phyloP scores from a whole-genome alignment of 164 flowering plant species.

The Brasenia schreberi region DNA sequence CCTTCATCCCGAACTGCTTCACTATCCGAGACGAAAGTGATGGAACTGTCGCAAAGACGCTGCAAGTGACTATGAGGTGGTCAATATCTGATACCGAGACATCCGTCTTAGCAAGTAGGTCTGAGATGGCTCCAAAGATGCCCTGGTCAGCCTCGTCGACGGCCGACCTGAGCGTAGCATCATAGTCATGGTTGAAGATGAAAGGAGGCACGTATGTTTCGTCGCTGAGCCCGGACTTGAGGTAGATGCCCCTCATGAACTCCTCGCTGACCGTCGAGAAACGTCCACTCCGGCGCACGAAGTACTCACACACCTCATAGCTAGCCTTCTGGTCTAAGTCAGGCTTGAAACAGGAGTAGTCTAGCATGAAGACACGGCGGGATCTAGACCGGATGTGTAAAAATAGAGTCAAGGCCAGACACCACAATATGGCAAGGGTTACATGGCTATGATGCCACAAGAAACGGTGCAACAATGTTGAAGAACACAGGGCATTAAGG shows the following conservation, averaged over 20 bases:
- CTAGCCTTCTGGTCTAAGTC: constrained; percentile 22
- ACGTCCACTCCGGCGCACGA: constrained; percentile 16
- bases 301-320: constrained; percentile 18
- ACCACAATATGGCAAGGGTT: background rate
- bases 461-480: background rate
- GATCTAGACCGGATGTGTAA: constrained; percentile 12
- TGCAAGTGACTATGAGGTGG: constrained; percentile 29
- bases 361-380: constrained; percentile 25
- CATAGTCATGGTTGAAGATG: constrained; percentile 19
- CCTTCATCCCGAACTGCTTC: constrained; percentile 25
- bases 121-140: constrained; percentile 27
- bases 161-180: constrained; percentile 21
- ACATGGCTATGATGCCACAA: background rate
- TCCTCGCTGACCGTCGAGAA: constrained; percentile 13
- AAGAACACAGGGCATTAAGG: background rate
- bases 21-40: constrained; percentile 35
- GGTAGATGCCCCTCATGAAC: constrained; percentile 40
- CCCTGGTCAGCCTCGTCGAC: constrained; percentile 40
- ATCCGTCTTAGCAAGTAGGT: constrained; percentile 20
- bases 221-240: constrained; percentile 45
- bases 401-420: background rate
- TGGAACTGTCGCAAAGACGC: constrained; percentile 33
- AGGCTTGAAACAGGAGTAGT: constrained; percentile 43
- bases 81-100: constrained; percentile 20
- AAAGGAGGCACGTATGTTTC: constrained; percentile 51